phyloP scores from a whole-genome alignment of 2,329 filamentous ascomycete species.

The Mycogone perniciosa region DNA sequence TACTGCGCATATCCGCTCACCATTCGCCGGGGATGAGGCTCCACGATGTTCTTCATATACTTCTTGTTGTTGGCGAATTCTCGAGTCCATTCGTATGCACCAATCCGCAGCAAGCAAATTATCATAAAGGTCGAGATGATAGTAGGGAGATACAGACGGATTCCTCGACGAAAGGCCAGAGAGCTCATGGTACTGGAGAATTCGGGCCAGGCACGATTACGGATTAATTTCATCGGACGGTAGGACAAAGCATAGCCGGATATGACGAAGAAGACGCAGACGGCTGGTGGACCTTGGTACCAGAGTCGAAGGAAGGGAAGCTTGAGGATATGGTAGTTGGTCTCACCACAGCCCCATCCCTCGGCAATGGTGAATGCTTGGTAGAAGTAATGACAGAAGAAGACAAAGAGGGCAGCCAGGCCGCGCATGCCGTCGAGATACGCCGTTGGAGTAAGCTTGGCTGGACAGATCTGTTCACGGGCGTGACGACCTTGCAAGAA shows the following conservation, averaged over 20 bases:
- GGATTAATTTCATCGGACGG: slow-evolving; percentile 42
- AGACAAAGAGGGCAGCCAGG: slow-evolving; percentile 49
- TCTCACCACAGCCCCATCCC: slow-evolving; percentile 39
- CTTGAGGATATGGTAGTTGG: slow-evolving; percentile 42
- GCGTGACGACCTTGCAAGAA: slow-evolving; percentile 42
- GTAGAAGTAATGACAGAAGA: slow-evolving; percentile 52
- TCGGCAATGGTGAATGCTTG: slow-evolving; percentile 46
- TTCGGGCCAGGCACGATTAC: slow-evolving; percentile 30
- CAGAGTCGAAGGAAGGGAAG: slow-evolving; percentile 49
- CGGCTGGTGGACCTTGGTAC: slow-evolving; percentile 50
- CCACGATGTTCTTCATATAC: slow-evolving; percentile 43
- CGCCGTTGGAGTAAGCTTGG: slow-evolving; percentile 44
- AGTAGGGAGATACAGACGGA: slow-evolving; percentile 47
- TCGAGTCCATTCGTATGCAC: slow-evolving; percentile 43
- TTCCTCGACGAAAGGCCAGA: slow-evolving; percentile 44
- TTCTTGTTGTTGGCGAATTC: slow-evolving; percentile 37
- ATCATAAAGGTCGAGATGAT: slow-evolving; percentile 45
- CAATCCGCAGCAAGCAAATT: slow-evolving; percentile 37
- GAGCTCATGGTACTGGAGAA: slow-evolving; percentile 42
- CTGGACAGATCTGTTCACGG: slow-evolving; percentile 34
- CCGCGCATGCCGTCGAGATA: slow-evolving; percentile 55
- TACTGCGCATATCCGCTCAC: slow-evolving; percentile 35
- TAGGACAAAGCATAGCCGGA: slow-evolving; percentile 56
- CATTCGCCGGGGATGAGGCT: slow-evolving; percentile 39
- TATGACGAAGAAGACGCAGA: slow-evolving; percentile 57